Evolutionary conservation across 805 yeast species (phyloP), one percentile per base, ranked within the genome.

Genomic region (Candida vartiovaarae): DNA sequence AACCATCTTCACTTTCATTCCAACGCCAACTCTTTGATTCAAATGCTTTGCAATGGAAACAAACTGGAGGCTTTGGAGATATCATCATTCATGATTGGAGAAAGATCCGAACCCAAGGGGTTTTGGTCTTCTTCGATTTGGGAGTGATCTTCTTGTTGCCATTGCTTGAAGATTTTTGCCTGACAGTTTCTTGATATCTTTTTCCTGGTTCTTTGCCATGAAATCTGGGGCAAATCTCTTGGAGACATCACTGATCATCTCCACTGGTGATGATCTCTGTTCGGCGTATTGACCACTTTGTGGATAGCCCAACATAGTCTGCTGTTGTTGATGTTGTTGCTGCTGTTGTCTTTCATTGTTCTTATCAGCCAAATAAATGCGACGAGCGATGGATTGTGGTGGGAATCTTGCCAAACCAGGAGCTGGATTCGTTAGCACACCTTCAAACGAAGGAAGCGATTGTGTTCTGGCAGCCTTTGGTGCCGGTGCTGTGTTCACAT

Each of bases 401-500:
- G 61, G 61, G 29, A 52, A 48, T 15, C 56, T 48, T 7, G 53
- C 54, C 28, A 53, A 44, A 27, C 52, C 50, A 32, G 45, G 52
- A 28, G 53, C 50, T 33, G 43, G 49, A 27, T 31, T 29, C 24
- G 29, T 28, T 32, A 26, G 46, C 40, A 40, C 42, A 39, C 38
- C 45, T 7, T 57, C 57, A 41, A 58, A 57, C 3, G 47, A 51
- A 20, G 75, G 75, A 34, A 70, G 51, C 2, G 75, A 70, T 49
- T 67, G 71, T 1, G 75, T 69, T 53, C 74, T 61, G 29, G 54
- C 62, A 5, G 75, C 75, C 51, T 64, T 69, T 42, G 72, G 74
- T n/a, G 74, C 74, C 3, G 73, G 72, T 32, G 57, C 63, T 35
- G 67, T 66, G 49, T 69, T 69, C n/a, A 67, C 68, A 41, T 55